Evolutionary conservation across 306 rosid genomes (phyloP), one percentile per base, ranked within the genome.

Genomic region (Astragalus glycyphyllos): DNA sequence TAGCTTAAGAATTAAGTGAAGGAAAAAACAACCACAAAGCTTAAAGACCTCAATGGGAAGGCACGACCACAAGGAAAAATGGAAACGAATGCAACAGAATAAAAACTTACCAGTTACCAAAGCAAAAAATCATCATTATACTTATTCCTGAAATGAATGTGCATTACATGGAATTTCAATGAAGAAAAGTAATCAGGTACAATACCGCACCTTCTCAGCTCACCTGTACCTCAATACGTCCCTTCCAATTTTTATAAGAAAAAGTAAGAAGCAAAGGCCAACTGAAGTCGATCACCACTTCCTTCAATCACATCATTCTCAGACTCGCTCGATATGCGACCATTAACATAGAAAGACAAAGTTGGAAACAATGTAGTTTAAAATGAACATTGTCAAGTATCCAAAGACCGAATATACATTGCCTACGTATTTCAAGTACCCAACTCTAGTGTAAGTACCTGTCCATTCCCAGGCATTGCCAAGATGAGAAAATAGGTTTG

Each of bases 401-500:
- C 31, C 31, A 26, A 26, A 1, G 31, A 26, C 31, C 3, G 3
- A 26, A 26, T 26, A 26, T 1, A 26, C 31, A 26, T 26, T 26
- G 31, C 3, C 31, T 26, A 26, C 4, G 58, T 41, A 68, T 78
- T 66, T 69, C 79, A 70, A 55, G 64, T 72, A 50, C 65, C 77
- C 89, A 41, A 31, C 67, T 62, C 77, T 86, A 46, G 45, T 60
- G 29, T 10, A 73, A 59, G 77, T 86, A 86, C 87, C 91, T 83
- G 74, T 60, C 83, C 74, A 26, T 2, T 26, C 31, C 31, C 68
- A 76, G 65, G 65, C 82, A 72, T 72, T 79, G 81, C 83, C 71
- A 80, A 29, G 77, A 78, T 69, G 87, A 82, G 50, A 86, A 76
- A 51, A 73, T 48, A 37, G 84, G 84, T 73, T 69, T 82, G 72